Conservation (phyloP, 2,329 filamentous ascomycete species). For the Erysiphe neolycopersici region DNA sequence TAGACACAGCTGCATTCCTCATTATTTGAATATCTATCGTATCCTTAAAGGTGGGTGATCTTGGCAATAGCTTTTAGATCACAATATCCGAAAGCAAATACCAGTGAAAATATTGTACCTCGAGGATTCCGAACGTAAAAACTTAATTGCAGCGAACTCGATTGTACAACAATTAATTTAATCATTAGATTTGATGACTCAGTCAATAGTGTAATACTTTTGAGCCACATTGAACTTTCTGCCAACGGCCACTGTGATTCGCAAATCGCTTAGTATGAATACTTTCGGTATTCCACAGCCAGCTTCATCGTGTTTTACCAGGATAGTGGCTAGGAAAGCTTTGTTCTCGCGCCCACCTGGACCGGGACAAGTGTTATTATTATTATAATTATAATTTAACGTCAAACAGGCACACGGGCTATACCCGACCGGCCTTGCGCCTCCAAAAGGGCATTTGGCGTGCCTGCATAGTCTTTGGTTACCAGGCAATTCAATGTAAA, state of each 20-base stretch:
- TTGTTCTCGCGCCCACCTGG: neutral
- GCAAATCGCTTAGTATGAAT: neutral
- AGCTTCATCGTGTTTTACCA: neutral
- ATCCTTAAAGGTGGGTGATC: neutral
- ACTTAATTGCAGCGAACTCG: neutral
- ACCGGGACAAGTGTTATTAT: neutral
- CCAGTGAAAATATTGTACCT: neutral
- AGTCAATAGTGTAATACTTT: neutral
- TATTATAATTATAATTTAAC: too few relatives aligned
- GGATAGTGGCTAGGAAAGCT: neutral
- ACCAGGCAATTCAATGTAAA: too few relatives aligned
- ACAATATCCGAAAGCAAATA: neutral
- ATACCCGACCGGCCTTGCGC: too few relatives aligned
- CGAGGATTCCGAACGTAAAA: neutral
- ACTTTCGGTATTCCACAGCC: neutral
- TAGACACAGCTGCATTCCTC: neutral
- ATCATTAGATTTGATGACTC: neutral
- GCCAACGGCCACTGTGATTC: neutral
- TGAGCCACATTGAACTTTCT: neutral
- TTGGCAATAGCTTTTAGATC: neutral
- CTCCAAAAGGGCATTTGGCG: too few relatives aligned
- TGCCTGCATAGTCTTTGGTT: too few relatives aligned
- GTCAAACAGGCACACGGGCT: too few relatives aligned
- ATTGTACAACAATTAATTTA: neutral
- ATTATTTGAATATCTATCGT: neutral